Base-by-base conservation (phyloP, 345 rosid species). In the Leavenworthia alabamica region DNA sequence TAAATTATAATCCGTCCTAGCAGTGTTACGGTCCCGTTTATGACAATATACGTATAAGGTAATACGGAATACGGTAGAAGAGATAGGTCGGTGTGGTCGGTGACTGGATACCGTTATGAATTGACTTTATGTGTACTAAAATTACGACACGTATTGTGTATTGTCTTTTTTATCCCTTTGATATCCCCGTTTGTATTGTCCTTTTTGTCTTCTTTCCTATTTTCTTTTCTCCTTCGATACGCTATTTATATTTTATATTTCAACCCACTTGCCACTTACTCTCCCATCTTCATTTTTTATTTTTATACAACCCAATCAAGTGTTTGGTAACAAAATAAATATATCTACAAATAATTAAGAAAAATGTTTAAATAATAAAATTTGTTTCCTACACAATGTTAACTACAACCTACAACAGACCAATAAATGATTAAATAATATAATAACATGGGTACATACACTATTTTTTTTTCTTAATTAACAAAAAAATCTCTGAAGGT, bases 41-140 rank as follows among this genome's bases (percentile, higher is more conserved):
- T 9, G 41, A 35, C 12, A 35, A 35, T 12, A 12, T 12, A 35
- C 15, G 7, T 20, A 10, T 26, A 29, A n/a, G n/a, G n/a, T n/a
- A n/a, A n/a, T n/a, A n/a, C n/a, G 10, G 52, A 15, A 13, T n/a
- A n/a, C n/a, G n/a, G n/a, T n/a, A 51, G 63, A 53, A 48, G 39
- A 47, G 22, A n/a, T n/a, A n/a, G n/a, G n/a, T n/a, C n/a, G n/a
- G n/a, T n/a, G 29, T 23, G 13, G 94, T 82, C 85, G 96, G 89
- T 81, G 83, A 86, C 72, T 77, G 64, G 86, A 83, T 80, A 81
- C 91, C 82, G 89, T 88, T 88, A 66, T 78, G 81, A 75, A 77
- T 84, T 86, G 89, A 84, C 95, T 86, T 86, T 73, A 36, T 60
- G 68, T 69, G 66, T 74, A 80, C 83, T 80, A 78, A 40, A 75